These are phyloP conservation scores for Komagataella pastoris DNA, from an alignment of 805 yeast genomes.

Conservation along the genomic window DNA sequence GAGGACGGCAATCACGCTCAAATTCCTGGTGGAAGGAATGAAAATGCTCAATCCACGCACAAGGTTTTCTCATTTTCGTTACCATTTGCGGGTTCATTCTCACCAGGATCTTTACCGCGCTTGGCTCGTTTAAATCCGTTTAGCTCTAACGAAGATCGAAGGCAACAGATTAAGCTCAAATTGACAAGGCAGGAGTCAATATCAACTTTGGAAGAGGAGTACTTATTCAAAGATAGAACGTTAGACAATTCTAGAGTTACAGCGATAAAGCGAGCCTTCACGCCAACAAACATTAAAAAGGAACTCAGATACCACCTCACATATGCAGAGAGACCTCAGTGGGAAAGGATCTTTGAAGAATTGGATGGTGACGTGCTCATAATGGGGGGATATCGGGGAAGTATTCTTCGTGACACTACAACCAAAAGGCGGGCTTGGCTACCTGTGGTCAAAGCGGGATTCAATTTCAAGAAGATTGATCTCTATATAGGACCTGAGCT, in stretches of 20 bases:
- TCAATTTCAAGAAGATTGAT: constrained; percentile 58
- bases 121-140: constrained; percentile 7
- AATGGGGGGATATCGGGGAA: constrained; percentile 84
- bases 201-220: constrained; percentile 50
- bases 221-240: constrained; percentile 31
- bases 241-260: constrained; percentile 54
- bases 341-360: constrained; percentile 37
- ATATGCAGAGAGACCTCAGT: constrained; percentile 16
- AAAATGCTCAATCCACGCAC: constrained; percentile 9
- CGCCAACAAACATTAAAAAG: constrained; percentile 20
- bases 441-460: constrained; percentile 70
- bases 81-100: constrained; percentile 38
- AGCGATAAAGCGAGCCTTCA: constrained; percentile 55
- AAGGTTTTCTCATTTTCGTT: constrained; percentile 43
- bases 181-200: constrained; percentile 42
- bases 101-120: constrained; percentile 14
- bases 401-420: constrained; percentile 50
- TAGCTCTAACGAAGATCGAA: constrained; percentile 9
- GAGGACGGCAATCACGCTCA: constrained; percentile 1
- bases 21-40: background rate
- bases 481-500: constrained; percentile 59
- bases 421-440: constrained; percentile 71
- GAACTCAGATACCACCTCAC: constrained; percentile 12
- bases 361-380: constrained; percentile 70
- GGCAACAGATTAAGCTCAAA: constrained; percentile 23